Conservation (phyloP, 129 eudicot species). For the Gnaphalium uliginosum region DNA sequence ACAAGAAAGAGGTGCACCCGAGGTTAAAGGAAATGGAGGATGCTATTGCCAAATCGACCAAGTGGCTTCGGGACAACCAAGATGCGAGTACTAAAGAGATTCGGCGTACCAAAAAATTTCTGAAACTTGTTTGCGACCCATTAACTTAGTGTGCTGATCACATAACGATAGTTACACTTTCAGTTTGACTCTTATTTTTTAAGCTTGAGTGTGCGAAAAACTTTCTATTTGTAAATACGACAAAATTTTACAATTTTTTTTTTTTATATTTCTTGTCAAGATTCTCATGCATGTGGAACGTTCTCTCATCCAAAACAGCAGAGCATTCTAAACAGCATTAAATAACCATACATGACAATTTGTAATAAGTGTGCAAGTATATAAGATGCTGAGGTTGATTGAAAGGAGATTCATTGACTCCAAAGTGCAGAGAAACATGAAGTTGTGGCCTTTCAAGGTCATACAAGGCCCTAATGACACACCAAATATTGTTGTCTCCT, state of each 20-base stretch:
- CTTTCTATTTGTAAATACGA: no score
- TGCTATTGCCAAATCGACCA: conserved; percentile 15
- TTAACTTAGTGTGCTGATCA: not conserved
- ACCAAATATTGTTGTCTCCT: conserved; percentile 21
- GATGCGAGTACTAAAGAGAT: conserved; percentile 12
- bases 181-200: no score
- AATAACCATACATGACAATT: no score
- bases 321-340: no score
- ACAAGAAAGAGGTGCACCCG: not conserved
- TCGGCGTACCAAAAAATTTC: not conserved
- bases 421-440: not conserved
- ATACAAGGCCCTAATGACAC: not conserved
- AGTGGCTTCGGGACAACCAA: conserved; percentile 19
- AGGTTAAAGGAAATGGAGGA: conserved; percentile 5
- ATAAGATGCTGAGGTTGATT: conserved; percentile 22
- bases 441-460: conserved; percentile 10
- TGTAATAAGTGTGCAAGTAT: not conserved
- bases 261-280: no score
- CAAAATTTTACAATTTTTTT: no score
- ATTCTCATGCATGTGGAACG: no score
- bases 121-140: conserved; percentile 2
- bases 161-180: no score
- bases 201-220: no score
- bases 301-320: no score
- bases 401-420: conserved; percentile 13